phyloP scores from a whole-genome alignment of 768 basidiomycete genomes.

The Amanita exitialis region DNA sequence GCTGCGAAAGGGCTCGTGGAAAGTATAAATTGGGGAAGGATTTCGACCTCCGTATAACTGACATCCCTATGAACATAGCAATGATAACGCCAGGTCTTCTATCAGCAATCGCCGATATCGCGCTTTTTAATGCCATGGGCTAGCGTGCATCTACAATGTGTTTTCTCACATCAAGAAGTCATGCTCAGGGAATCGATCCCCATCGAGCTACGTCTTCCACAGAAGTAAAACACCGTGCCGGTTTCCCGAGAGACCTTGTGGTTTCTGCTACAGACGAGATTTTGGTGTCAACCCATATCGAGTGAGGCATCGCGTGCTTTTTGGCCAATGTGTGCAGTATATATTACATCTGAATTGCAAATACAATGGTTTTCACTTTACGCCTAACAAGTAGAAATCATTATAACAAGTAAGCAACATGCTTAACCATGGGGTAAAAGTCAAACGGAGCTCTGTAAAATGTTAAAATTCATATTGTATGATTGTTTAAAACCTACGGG shows the following conservation, averaged over 20 bases:
- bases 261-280: no score
- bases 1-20: background rate
- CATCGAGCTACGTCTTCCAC: no score
- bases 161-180: no score
- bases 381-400: background rate
- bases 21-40: background rate
- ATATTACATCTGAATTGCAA: background rate
- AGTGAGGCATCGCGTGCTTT: no score
- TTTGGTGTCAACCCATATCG: no score
- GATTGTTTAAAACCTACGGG: background rate
- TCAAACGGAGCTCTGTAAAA: background rate
- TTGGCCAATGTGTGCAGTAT: no score
- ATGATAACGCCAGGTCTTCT: background rate
- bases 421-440: background rate
- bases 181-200: no score
- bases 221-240: no score
- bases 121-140: no score
- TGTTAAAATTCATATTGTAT: background rate
- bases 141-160: no score
- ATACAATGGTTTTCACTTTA: background rate
- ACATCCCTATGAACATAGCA: background rate
- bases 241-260: no score
- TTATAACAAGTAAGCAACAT: no score
- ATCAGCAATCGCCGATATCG: background rate
- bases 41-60: background rate